Conservation (phyloP, 2,329 filamentous ascomycete genomes). For the Sporothrix pallida region DNA sequence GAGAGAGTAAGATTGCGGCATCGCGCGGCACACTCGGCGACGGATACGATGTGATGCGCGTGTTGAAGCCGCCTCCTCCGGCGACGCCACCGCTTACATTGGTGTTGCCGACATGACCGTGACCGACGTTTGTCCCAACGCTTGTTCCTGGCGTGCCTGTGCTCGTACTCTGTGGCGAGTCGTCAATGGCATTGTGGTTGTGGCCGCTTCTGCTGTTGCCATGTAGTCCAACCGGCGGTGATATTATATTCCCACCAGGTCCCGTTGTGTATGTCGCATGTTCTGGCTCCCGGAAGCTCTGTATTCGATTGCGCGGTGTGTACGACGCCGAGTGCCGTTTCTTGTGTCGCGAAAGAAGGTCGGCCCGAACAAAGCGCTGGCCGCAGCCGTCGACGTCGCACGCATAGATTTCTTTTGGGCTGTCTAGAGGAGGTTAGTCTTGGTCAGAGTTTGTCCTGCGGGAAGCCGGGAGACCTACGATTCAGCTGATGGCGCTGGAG, state of each 20-base stretch:
- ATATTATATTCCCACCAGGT: constrained; percentile 31
- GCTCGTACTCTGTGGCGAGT: not conserved
- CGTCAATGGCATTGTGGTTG: not conserved
- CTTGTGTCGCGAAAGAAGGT: constrained; percentile 72
- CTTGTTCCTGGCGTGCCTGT: not conserved
- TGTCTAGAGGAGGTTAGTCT: constrained; percentile 57
- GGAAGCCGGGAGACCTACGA: constrained; percentile 53
- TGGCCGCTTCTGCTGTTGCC: constrained; percentile 20
- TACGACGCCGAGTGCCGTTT: constrained; percentile 67
- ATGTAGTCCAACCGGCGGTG: constrained; percentile 37
- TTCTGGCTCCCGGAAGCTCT: constrained; percentile 52
- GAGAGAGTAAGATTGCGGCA: constrained; percentile 53
- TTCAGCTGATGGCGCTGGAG: constrained; percentile 82
- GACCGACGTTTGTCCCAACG: not conserved
- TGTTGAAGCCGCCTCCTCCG: constrained; percentile 29
- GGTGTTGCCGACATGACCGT: not conserved
- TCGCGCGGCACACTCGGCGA: constrained; percentile 51
- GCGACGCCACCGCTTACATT: not conserved
- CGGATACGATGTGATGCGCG: constrained; percentile 34
- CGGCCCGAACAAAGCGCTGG: constrained; percentile 78
- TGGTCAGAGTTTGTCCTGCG: not conserved
- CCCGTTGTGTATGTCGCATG: constrained; percentile 22
- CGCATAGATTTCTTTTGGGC: constrained; percentile 77
- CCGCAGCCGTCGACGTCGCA: constrained; percentile 78
- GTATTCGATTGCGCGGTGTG: constrained; percentile 57